Percentiles rank a stretch among this genome's conserved stretches.
These are phyloP conservation scores for Saccharomycopsis fermentans DNA, from an alignment of 805 yeast genomes.

Conservation along the genomic window DNA sequence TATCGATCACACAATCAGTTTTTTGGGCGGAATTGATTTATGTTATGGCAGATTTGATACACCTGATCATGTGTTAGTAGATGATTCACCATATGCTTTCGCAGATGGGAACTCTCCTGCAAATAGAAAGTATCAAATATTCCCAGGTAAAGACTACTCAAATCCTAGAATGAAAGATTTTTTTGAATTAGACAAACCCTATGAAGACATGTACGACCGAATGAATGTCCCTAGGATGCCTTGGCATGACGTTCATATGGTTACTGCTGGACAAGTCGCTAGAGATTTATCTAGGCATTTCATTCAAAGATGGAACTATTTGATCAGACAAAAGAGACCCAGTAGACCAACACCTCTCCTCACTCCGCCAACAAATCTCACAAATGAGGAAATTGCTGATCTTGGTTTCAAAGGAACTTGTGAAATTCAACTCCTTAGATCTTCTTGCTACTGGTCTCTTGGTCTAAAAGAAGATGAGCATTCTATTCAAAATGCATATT, in stretches of 20 bases:
- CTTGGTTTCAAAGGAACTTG: slow-evolving; percentile 68
- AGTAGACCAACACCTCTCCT: slow-evolving; percentile 86
- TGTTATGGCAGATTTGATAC: slow-evolving; percentile 96
- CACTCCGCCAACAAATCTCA: slow-evolving; percentile 85
- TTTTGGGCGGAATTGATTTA: slow-evolving; percentile 90
- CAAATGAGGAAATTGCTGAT: slow-evolving; percentile 55
- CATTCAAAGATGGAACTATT: slow-evolving; percentile 94
- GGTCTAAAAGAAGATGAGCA: slow-evolving; percentile 80
- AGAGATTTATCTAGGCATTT: slow-evolving; percentile 89
- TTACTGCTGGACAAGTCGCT: slow-evolving; percentile 88
- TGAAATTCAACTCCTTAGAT: slow-evolving; percentile 81
- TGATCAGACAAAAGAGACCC: slow-evolving; percentile 87
- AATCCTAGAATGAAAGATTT: slow-evolving; percentile 92
- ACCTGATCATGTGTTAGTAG: slow-evolving; percentile 84
- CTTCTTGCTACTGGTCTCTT: slow-evolving; percentile 88
- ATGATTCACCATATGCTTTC: slow-evolving; percentile 44
- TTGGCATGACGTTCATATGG: slow-evolving; percentile 99
- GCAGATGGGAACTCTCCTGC: slow-evolving; percentile 29
- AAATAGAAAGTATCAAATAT: slow-evolving; percentile 41
- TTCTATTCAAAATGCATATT: slow-evolving; percentile 86
- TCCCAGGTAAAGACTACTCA: slow-evolving; percentile 96
- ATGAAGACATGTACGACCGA: slow-evolving; percentile 86
- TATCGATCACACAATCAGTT: slow-evolving; percentile 80
- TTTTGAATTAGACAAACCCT: slow-evolving; percentile 69
- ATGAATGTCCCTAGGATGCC: slow-evolving; percentile 86